Evolutionary conservation across 306 rosid genomes (phyloP).

Genomic region (Lathyrus aphaca): DNA sequence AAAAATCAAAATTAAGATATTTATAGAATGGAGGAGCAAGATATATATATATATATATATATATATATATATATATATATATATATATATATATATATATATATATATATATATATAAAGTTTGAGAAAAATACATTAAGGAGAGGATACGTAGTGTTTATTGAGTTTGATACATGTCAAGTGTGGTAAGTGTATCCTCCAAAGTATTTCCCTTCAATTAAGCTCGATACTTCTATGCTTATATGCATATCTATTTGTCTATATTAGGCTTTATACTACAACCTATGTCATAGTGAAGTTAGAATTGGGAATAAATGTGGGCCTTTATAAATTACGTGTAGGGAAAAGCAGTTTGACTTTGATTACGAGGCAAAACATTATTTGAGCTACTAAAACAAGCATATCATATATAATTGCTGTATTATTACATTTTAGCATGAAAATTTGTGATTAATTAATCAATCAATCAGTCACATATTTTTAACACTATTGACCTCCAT

Average conservation of each 20-base stretch:
- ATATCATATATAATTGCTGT: conserved; percentile 25
- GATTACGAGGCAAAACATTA: conserved; percentile 32
- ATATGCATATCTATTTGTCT: not conserved
- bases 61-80: no score
- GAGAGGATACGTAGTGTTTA: no score
- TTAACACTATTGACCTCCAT: no score
- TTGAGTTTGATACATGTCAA: not conserved
- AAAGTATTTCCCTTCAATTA: not conserved
- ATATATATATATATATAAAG: no score
- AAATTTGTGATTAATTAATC: conserved; percentile 33
- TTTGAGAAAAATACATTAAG: no score
- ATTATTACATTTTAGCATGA: conserved; percentile 10
- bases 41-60: no score
- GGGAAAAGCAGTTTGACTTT: conserved; percentile 38
- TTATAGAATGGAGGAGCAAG: no score
- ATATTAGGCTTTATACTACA: not conserved
- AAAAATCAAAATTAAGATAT: no score
- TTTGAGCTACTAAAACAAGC: conserved; percentile 4
- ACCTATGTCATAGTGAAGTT: not conserved
- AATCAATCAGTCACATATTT: no score
- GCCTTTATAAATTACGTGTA: conserved; percentile 28
- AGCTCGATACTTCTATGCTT: not conserved
- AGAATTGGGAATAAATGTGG: conserved; percentile 11
- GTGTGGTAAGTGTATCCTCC: not conserved
- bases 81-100: no score